These are phyloP conservation scores for Fomitiporia mediterranea DNA, from an alignment of 1,284 basidiomycete species.

Conservation along the genomic window DNA sequence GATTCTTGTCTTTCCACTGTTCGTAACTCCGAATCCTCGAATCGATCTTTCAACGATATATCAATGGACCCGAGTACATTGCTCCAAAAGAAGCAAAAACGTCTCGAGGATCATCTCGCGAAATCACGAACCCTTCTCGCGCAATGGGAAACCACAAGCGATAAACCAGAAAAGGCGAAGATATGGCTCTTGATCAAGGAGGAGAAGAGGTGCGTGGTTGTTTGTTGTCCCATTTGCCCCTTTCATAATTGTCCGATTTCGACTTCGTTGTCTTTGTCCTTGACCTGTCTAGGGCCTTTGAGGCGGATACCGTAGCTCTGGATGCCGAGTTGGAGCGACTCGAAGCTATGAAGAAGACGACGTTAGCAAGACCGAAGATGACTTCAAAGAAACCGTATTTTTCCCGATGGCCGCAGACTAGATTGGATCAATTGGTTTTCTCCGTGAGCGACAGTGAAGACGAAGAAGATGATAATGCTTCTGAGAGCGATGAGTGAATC, in stretches of 20 bases:
- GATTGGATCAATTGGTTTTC: constrained; percentile 4
- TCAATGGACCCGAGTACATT: neutral
- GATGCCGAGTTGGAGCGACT: constrained; percentile 4
- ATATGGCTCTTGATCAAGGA: constrained; percentile 1
- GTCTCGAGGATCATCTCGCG: constrained; percentile 8
- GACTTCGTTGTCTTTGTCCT: neutral
- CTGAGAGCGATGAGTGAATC: neutral
- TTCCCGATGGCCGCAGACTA: constrained; percentile 7
- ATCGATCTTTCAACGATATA: too few relatives aligned
- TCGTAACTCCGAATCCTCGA: neutral
- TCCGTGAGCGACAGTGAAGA: constrained; percentile 13
- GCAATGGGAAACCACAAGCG: neutral
- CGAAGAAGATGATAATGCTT: neutral
- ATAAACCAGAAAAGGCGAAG: constrained; percentile 6
- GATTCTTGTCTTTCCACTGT: neutral
- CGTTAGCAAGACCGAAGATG: neutral
- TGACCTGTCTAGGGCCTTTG: neutral
- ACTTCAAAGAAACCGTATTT: neutral
- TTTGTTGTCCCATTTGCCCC: neutral
- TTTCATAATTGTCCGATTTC: neutral
- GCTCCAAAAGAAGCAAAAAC: neutral
- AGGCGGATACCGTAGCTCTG: neutral
- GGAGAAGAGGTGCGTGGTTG: constrained; percentile 7
- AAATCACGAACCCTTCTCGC: constrained; percentile 4
- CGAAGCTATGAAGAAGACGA: neutral